These are phyloP conservation scores for Penicillium canescens DNA, from an alignment of 495 filamentous ascomycete species.

Conservation along the genomic window DNA sequence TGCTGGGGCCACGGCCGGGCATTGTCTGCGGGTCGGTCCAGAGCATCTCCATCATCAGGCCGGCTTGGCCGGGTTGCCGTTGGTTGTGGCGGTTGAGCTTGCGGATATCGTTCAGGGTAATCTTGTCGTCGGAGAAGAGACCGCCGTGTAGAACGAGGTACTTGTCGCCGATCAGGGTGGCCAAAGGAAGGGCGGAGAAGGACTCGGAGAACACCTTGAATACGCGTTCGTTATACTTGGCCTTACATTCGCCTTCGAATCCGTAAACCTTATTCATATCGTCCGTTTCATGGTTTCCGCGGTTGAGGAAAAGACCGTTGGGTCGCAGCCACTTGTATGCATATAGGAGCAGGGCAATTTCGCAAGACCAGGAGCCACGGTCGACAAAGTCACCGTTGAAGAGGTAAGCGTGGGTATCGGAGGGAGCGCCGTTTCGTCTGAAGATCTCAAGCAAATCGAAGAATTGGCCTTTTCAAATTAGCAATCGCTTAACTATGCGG, in stretches of 20 bases:
- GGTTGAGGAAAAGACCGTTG: constrained; percentile 88
- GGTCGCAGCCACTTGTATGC: constrained; percentile 96
- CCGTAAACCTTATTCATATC: constrained; percentile 99
- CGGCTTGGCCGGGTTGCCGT: constrained; percentile 90
- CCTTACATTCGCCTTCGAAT: constrained; percentile 97
- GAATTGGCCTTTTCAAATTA: constrained; percentile 72
- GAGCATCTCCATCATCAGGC: constrained; percentile 99
- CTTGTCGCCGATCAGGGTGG: constrained; percentile 87
- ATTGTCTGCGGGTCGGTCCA: constrained; percentile 94
- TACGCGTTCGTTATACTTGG: constrained; percentile 92
- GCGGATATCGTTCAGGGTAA: constrained; percentile 87
- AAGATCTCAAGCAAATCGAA: constrained; percentile 98
- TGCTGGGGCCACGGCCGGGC: constrained; percentile 89
- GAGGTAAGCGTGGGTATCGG: constrained; percentile 84
- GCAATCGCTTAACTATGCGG: not conserved
- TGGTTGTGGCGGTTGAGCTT: constrained; percentile 91
- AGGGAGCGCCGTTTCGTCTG: constrained; percentile 81
- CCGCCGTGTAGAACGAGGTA: constrained; percentile 94
- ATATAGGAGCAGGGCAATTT: constrained; percentile 91
- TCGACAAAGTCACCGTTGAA: constrained; percentile 99
- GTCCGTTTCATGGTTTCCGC: constrained; percentile 98
- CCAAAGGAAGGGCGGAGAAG: constrained; percentile 91
- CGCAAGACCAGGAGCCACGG: constrained; percentile 94
- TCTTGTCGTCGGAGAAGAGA: constrained; percentile 96
- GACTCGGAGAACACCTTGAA: constrained; percentile 99